A percentile compares a stretch with the other conserved stretches of the same genome.
Conservation (phyloP, 1,284 basidiomycete species). For the Coniferiporia sulphurascens region DNA sequence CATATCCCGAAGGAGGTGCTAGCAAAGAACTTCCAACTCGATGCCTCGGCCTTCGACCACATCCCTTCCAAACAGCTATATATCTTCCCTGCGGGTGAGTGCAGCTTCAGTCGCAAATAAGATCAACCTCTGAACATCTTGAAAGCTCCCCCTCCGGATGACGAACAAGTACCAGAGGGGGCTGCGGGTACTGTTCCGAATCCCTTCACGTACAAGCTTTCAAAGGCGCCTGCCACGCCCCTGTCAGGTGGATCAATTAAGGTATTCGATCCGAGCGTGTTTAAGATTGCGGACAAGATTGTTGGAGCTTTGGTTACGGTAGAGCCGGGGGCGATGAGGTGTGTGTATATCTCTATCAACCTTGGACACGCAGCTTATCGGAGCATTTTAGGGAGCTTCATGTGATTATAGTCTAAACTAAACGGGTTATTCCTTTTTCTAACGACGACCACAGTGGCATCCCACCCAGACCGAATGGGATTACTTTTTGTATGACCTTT, state of each 20-base stretch:
- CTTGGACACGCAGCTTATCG: background rate
- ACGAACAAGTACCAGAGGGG: conserved; percentile 35
- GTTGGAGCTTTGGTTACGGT: conserved; percentile 64
- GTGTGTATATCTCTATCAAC: conserved; percentile 19
- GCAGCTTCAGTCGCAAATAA: background rate
- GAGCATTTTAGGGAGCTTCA: conserved; percentile 35
- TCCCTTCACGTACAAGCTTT: conserved; percentile 51
- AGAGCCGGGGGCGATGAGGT: conserved; percentile 61
- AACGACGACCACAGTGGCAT: conserved; percentile 51
- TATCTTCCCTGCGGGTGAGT: conserved; percentile 39
- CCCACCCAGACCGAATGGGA: conserved; percentile 67
- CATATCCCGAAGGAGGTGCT: conserved; percentile 41
- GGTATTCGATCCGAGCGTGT: conserved; percentile 52
- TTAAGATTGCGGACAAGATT: conserved; percentile 50
- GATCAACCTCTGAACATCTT: conserved; percentile 5
- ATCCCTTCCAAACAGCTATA: conserved; percentile 34
- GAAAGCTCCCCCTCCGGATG: conserved; percentile 33
- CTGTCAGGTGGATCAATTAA: conserved; percentile 58
- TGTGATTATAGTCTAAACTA: conserved; percentile 18
- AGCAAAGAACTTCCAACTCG: conserved; percentile 38
- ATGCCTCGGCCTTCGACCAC: conserved; percentile 30
- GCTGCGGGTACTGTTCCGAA: conserved; percentile 50
- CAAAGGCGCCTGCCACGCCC: conserved; percentile 44
- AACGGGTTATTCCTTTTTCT: background rate
- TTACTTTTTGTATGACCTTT: conserved; percentile 38